A percentile compares a stretch with the other conserved stretches of the same genome.
phyloP scores from a whole-genome alignment of 2,329 filamentous ascomycete species.

The Xylariaceae sp. region DNA sequence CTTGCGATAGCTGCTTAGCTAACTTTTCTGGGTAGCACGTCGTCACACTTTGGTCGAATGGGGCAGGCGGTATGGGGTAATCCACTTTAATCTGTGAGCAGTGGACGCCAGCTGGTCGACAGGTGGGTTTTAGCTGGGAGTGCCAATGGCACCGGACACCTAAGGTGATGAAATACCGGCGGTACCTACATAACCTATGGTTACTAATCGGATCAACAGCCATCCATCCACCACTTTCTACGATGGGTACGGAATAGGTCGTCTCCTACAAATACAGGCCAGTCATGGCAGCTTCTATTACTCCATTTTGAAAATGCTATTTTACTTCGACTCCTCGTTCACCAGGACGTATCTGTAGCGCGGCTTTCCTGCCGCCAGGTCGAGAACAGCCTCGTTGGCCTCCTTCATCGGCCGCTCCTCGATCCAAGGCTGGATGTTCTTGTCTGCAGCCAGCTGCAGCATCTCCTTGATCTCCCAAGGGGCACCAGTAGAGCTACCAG shows the following conservation, averaged over 20 bases:
- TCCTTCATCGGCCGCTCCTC: conserved; percentile 51
- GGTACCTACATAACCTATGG: no score
- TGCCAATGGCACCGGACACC: no score
- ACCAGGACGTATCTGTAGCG: conserved; percentile 46
- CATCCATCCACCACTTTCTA: not conserved
- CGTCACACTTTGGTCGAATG: not conserved
- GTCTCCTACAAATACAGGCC: not conserved
- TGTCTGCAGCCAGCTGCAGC: conserved; percentile 54
- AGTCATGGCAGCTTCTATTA: not conserved
- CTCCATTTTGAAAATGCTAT: conserved; percentile 14
- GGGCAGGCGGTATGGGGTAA: conserved; percentile 6
- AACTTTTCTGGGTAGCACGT: not conserved
- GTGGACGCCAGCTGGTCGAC: no score
- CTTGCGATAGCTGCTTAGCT: not conserved
- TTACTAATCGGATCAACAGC: no score
- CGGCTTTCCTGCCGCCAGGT: conserved; percentile 52
- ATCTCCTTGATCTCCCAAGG: conserved; percentile 57
- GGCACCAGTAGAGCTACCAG: conserved; percentile 45
- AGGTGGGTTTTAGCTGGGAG: no score
- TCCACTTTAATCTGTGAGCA: no score
- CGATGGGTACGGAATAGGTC: not conserved
- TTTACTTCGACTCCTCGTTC: conserved; percentile 36
- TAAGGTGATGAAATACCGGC: no score
- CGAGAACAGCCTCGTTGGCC: conserved; percentile 52
- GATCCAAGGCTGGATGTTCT: conserved; percentile 54